These are phyloP conservation scores for Paspalum vaginatum DNA, from an alignment of 176 grass and related monocot genomes.

Conservation along the genomic window DNA sequence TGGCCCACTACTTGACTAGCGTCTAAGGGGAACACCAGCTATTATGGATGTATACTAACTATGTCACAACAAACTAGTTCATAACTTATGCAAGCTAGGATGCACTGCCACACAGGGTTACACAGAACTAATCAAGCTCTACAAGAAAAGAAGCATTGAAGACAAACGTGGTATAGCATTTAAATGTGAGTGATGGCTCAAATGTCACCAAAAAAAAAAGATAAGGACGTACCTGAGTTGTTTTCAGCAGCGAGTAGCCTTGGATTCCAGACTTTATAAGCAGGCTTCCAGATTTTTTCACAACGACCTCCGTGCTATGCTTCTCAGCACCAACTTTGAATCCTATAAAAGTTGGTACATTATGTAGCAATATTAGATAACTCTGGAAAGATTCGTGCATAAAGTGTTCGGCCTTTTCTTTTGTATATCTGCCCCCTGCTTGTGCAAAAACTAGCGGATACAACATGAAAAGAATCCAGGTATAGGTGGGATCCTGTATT, in stretches of 20 bases:
- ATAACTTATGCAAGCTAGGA: not conserved
- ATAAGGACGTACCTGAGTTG: constrained; percentile 73
- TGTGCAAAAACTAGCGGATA: not conserved
- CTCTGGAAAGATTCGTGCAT: not conserved
- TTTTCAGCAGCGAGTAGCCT: constrained; percentile 79
- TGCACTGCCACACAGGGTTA: not conserved
- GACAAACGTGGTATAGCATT: constrained; percentile 2
- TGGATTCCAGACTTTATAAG: constrained; percentile 85
- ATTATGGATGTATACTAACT: not conserved
- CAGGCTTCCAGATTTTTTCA: constrained; percentile 68
- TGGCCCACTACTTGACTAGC: not conserved
- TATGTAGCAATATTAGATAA: not conserved
- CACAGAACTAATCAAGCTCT: not conserved
- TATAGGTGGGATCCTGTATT: not conserved
- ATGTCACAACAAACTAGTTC: not conserved
- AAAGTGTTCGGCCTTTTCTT: not conserved
- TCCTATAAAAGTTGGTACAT: constrained; percentile 51
- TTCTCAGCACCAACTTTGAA: constrained; percentile 88
- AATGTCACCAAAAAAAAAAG: not conserved
- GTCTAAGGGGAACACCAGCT: not conserved
- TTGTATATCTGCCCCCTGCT: not conserved
- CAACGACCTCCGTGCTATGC: constrained; percentile 72
- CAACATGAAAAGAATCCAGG: not conserved
- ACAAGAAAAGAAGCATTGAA: constrained; percentile 9
- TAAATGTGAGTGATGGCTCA: not conserved